phyloP scores from a whole-genome alignment of 2,329 filamentous ascomycete genomes.

The Microcyclospora pomicola region DNA sequence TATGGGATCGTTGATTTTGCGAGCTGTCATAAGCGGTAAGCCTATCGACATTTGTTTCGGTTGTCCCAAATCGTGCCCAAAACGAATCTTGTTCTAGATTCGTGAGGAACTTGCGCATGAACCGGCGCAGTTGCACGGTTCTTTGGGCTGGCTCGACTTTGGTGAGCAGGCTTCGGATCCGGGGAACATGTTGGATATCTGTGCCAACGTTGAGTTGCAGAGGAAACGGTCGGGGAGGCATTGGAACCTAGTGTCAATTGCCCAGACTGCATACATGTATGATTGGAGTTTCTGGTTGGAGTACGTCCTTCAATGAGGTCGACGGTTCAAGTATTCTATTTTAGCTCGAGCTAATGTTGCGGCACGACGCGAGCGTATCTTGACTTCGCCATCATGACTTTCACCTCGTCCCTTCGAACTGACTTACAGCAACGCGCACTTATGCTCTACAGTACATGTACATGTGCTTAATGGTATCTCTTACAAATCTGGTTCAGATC shows the following conservation, averaged over 20 bases:
- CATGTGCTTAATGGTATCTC: no score
- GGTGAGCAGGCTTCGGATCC: slow-evolving; percentile 46
- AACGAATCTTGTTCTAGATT: slow-evolving; percentile 14
- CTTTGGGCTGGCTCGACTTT: slow-evolving; percentile 9
- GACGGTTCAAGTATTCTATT: no score
- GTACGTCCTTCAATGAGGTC: no score
- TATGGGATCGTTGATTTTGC: no score
- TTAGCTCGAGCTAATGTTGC: no score
- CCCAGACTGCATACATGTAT: neutral
- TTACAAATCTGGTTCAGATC: no score
- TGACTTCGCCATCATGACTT: no score
- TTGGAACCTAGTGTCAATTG: slow-evolving; percentile 10
- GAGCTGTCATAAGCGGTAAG: neutral
- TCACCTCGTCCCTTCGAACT: no score
- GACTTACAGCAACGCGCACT: no score
- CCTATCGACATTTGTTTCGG: neutral
- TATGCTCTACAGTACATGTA: no score
- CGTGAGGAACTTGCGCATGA: slow-evolving; percentile 16
- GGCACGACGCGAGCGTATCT: no score
- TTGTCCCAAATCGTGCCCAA: slow-evolving; percentile 2
- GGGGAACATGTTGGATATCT: slow-evolving; percentile 59
- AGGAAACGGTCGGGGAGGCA: slow-evolving; percentile 43
- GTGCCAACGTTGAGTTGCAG: slow-evolving; percentile 58
- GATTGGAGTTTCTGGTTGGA: no score
- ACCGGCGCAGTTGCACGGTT: slow-evolving; percentile 2